Conservation (phyloP, 208 protist species). For the Trichomonas vaginalis region DNA sequence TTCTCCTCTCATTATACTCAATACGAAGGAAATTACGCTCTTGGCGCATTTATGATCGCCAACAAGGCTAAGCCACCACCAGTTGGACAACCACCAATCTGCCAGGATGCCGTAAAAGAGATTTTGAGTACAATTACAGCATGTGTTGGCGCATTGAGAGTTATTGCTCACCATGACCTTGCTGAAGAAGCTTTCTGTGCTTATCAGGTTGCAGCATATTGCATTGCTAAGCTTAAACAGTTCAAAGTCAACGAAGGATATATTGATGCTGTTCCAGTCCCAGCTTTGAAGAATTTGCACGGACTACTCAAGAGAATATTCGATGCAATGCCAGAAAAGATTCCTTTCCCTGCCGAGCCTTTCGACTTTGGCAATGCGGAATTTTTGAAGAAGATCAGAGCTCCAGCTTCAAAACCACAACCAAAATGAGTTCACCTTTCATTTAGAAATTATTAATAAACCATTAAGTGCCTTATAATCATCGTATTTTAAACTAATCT, state of each 20-base stretch:
- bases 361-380: not conserved
- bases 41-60: not conserved
- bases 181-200: not conserved
- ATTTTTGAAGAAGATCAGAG: conserved; percentile 1
- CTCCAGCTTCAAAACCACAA: not conserved
- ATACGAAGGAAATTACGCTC: not conserved
- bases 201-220: not conserved
- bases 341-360: not conserved
- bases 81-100: not conserved
- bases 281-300: not conserved
- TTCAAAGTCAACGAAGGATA: not conserved
- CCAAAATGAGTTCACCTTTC: no score
- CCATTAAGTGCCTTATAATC: no score
- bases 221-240: not conserved
- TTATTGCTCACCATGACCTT: not conserved
- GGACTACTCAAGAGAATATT: not conserved
- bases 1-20: not conserved
- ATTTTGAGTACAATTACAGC: not conserved
- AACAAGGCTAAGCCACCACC: not conserved
- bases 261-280: not conserved
- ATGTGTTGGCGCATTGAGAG: not conserved
- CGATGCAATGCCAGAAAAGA: not conserved
- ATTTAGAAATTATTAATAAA: no score
- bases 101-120: not conserved
- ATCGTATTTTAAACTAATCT: no score